These are phyloP conservation scores for Casuarina cunninghamiana DNA, from an alignment of 306 rosid genomes.

Conservation along the genomic window DNA sequence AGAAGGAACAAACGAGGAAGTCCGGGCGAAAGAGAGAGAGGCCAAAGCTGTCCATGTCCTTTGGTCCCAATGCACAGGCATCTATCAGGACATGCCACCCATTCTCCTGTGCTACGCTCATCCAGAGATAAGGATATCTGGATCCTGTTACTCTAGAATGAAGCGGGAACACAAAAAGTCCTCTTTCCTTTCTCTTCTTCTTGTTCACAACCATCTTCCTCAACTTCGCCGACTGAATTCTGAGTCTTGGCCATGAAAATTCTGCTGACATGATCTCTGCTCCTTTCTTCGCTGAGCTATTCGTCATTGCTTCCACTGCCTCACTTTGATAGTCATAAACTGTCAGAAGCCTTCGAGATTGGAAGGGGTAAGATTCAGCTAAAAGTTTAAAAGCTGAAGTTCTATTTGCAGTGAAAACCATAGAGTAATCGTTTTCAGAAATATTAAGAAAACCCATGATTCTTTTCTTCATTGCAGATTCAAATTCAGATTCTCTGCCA, in stretches of 20 bases:
- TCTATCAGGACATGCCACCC: conserved; percentile 88
- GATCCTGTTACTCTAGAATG: conserved; percentile 89
- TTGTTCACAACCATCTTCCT: conserved; percentile 65
- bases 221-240: conserved; percentile 64
- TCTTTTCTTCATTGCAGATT: conserved; percentile 63
- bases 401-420: conserved; percentile 94
- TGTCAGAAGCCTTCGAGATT: conserved; percentile 61
- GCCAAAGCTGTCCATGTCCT: conserved; percentile 88
- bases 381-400: conserved; percentile 84
- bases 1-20: conserved; percentile 80
- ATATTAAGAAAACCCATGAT: conserved; percentile 71
- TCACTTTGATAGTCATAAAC: conserved; percentile 91
- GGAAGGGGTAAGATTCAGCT: conserved; percentile 75
- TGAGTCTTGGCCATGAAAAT: conserved; percentile 91
- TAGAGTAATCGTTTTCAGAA: conserved; percentile 67
- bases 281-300: conserved; percentile 68
- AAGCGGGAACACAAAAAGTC: conserved; percentile 82
- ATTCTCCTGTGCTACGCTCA: conserved; percentile 83
- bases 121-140: conserved; percentile 86
- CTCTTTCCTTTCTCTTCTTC: conserved; percentile 58
- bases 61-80: conserved; percentile 89
- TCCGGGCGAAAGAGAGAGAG: conserved; percentile 81
- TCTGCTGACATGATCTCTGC: conserved; percentile 67
- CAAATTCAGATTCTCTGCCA: conserved; percentile 64
- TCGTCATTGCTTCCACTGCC: conserved; percentile 70